These are phyloP conservation scores for Amanita subjunquillea DNA, from an alignment of 768 basidiomycete species.

Conservation along the genomic window DNA sequence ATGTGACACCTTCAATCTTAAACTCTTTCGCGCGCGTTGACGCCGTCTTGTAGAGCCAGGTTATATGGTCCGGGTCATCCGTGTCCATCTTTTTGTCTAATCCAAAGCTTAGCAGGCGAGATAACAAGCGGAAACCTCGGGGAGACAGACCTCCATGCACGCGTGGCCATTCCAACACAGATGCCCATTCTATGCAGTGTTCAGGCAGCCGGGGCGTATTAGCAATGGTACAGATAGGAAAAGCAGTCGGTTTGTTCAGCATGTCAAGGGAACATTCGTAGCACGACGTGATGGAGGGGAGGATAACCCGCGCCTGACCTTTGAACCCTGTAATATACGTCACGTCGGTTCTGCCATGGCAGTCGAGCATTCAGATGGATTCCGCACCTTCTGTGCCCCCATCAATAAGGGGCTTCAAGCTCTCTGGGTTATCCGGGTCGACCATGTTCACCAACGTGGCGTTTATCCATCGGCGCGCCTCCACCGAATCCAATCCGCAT, in stretches of 20 bases:
- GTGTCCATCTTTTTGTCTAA: conserved; percentile 94
- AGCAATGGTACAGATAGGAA: conserved; percentile 98
- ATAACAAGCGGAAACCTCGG: too few relatives aligned
- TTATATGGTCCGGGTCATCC: conserved; percentile 94
- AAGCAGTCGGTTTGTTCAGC: conserved; percentile 94
- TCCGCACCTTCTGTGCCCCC: conserved; percentile 90
- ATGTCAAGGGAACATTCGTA: conserved; percentile 98
- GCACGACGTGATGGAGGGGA: conserved; percentile 91
- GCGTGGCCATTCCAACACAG: conserved; percentile 96
- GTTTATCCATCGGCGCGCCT: conserved; percentile 98
- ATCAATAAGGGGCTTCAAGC: conserved; percentile 93
- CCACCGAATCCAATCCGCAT: conserved; percentile 94
- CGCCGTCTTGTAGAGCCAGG: conserved; percentile 83
- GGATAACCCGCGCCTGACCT: conserved; percentile 94
- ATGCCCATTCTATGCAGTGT: conserved; percentile 99
- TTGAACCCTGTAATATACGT: conserved; percentile 67
- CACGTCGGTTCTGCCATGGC: background rate
- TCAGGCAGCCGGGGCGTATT: conserved; percentile 97
- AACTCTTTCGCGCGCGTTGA: conserved; percentile 81
- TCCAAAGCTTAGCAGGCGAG: too few relatives aligned
- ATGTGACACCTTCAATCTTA: conserved; percentile 97
- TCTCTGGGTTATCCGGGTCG: conserved; percentile 87
- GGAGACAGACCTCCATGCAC: conserved; percentile 64
- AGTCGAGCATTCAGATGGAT: background rate
- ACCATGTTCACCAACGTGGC: conserved; percentile 94